Evolutionary conservation across 768 basidiomycete genomes (phyloP).

Genomic region (Auriscalpium vulgare): DNA sequence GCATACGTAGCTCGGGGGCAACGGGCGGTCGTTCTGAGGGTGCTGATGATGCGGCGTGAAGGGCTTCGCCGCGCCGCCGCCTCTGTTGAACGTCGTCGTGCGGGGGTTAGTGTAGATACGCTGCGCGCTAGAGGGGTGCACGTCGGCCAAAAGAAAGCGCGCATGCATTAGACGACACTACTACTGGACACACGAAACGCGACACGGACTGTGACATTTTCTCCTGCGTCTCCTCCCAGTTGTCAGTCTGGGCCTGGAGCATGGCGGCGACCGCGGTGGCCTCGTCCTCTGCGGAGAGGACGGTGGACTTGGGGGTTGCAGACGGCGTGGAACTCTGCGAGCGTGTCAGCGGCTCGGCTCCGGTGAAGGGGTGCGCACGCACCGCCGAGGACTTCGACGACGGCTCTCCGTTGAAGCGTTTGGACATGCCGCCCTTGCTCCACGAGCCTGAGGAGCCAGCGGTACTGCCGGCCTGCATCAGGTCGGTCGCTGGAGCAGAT

Average conservation of each 20-base stretch:
- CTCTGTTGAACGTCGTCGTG: slow-evolving; percentile 53
- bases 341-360: no score
- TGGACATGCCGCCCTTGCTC: slow-evolving; percentile 62
- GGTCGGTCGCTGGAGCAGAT: slow-evolving; percentile 36
- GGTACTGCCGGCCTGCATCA: slow-evolving; percentile 18
- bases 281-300: slow-evolving; percentile 59
- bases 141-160: slow-evolving; percentile 16
- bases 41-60: slow-evolving; percentile 41
- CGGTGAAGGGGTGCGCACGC: no score
- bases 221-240: slow-evolving; percentile 99
- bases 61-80: slow-evolving; percentile 42
- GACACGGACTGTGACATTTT: slow-evolving; percentile 98
- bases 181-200: slow-evolving; percentile 55
- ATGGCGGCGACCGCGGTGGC: slow-evolving; percentile 96
- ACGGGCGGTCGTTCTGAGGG: slow-evolving; percentile 56
- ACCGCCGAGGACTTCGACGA: neutral
- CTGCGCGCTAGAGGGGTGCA: slow-evolving; percentile 43
- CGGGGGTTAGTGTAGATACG: slow-evolving; percentile 60
- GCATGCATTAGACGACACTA: slow-evolving; percentile 70
- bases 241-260: slow-evolving; percentile 88
- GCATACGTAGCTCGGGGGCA: slow-evolving; percentile 95
- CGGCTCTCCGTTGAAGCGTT: slow-evolving; percentile 74
- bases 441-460: slow-evolving; percentile 40
- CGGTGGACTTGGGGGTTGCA: slow-evolving; percentile 21
- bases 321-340: neutral